A percentile compares a stretch with the other conserved stretches of the same genome.
Evolutionary conservation across 495 filamentous ascomycete species (phyloP).

Genomic region (Aspergillus taichungensis): DNA sequence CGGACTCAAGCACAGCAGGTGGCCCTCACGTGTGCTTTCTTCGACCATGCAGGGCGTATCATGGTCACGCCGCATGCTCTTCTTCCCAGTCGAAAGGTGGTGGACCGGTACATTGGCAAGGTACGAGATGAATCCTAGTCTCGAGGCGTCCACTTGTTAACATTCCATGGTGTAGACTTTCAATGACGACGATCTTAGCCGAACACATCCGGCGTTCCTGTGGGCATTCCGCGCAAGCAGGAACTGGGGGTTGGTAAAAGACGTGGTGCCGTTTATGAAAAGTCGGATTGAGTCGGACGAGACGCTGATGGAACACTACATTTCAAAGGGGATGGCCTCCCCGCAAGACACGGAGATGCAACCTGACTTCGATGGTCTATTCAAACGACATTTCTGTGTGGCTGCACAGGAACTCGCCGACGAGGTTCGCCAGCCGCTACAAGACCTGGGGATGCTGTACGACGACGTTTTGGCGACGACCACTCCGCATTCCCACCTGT

Average conservation of each 20-base stretch:
- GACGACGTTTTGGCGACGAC: constrained; percentile 68
- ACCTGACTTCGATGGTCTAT: constrained; percentile 61
- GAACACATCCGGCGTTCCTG: constrained; percentile 71
- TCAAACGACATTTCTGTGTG: constrained; percentile 82
- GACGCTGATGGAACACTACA: constrained; percentile 31
- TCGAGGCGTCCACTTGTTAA: neutral
- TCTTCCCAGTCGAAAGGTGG: constrained; percentile 76
- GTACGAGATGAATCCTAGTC: constrained; percentile 20
- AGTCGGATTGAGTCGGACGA: constrained; percentile 42
- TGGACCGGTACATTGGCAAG: constrained; percentile 63
- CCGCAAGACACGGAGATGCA: constrained; percentile 33
- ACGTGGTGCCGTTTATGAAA: constrained; percentile 62
- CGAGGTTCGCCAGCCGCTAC: constrained; percentile 51
- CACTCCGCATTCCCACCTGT: constrained; percentile 27
- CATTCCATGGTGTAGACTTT: constrained; percentile 40
- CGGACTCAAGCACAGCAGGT: constrained; percentile 66
- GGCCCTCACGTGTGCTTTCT: constrained; percentile 65
- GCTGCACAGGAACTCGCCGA: constrained; percentile 66
- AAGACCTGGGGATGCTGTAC: constrained; percentile 64
- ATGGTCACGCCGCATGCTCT: constrained; percentile 73
- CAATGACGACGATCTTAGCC: constrained; percentile 63
- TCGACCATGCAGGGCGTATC: constrained; percentile 64
- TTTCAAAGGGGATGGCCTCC: constrained; percentile 22
- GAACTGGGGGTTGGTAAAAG: constrained; percentile 60
- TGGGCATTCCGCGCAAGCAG: constrained; percentile 78